Evolutionary conservation across 441 rosid genomes (phyloP).

Genomic region (Arabidopsis lyrata): DNA sequence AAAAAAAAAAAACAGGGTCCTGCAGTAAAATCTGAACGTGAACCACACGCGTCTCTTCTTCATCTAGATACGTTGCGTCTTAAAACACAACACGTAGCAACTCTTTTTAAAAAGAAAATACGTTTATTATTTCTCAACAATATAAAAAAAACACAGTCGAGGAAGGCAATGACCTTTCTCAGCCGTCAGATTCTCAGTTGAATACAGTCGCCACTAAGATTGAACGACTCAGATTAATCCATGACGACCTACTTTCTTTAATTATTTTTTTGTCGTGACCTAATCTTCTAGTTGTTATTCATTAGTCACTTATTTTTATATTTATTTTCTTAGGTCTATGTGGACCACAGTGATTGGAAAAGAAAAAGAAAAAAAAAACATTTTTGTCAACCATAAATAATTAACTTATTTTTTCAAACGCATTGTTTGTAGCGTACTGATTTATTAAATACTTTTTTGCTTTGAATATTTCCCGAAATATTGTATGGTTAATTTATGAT

Average conservation of each 20-base stretch:
- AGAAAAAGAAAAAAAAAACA: not conserved
- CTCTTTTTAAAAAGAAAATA: constrained; percentile 11
- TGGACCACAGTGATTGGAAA: constrained; percentile 39
- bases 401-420: not conserved
- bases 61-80: constrained; percentile 39
- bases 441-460: not conserved
- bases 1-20: too few relatives aligned
- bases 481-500: not conserved
- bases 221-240: constrained; percentile 32
- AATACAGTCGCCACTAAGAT: constrained; percentile 29
- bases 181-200: constrained; percentile 49
- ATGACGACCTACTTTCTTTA: constrained; percentile 44
- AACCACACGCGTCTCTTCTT: too few relatives aligned
- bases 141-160: constrained; percentile 9
- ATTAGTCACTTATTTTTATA: constrained; percentile 27
- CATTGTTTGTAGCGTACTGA: not conserved
- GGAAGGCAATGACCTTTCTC: constrained; percentile 23
- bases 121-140: constrained; percentile 38
- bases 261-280: constrained; percentile 34
- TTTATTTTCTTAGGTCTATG: constrained; percentile 23
- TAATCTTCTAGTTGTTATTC: constrained; percentile 38
- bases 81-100: constrained; percentile 42
- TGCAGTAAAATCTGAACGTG: too few relatives aligned
- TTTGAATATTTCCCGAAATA: not conserved
- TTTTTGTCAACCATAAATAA: constrained; percentile 24